These are phyloP conservation scores for Boehmeria nivea DNA, from an alignment of 306 rosid genomes.

Conservation along the genomic window DNA sequence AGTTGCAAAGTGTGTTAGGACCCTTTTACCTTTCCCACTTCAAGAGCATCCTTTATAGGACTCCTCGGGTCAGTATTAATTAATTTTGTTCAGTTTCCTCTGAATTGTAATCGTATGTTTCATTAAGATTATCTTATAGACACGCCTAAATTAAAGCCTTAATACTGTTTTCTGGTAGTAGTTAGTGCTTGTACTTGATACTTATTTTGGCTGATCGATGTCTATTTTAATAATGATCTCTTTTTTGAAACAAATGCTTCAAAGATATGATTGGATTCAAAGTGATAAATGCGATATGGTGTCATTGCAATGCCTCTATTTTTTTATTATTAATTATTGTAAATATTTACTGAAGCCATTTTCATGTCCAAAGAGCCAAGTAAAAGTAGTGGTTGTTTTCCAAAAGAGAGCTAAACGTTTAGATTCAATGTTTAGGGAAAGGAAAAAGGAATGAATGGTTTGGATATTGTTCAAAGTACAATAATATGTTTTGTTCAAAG, in stretches of 20 bases:
- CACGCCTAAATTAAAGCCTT: too few species aligned
- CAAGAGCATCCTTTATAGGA: slow-evolving; percentile 9
- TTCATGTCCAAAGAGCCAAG: too few species aligned
- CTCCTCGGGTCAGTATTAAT: slow-evolving; percentile 12
- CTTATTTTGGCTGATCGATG: neutral
- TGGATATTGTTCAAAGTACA: neutral
- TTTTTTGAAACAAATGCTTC: neutral
- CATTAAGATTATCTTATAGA: slow-evolving; percentile 14
- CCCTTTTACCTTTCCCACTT: slow-evolving; percentile 9
- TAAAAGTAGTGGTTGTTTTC: too few species aligned
- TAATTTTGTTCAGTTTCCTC: slow-evolving; percentile 1
- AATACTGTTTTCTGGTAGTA: too few species aligned
- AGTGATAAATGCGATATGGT: too few species aligned
- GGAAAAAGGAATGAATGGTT: neutral
- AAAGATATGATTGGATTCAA: too few species aligned
- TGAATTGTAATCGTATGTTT: slow-evolving; percentile 20
- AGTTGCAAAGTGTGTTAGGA: slow-evolving; percentile 80
- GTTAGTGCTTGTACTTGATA: too few species aligned
- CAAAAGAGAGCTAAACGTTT: too few species aligned
- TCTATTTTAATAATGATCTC: too few species aligned
- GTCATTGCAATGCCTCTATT: too few species aligned
- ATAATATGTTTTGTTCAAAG: neutral
- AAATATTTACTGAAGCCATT: too few species aligned
- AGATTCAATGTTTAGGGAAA: slow-evolving; percentile 7
- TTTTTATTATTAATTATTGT: neutral